Evolutionary conservation across 1,284 basidiomycete species (phyloP), one percentile per base, ranked within the genome.

Genomic region (Microbotryum scabiosae): DNA sequence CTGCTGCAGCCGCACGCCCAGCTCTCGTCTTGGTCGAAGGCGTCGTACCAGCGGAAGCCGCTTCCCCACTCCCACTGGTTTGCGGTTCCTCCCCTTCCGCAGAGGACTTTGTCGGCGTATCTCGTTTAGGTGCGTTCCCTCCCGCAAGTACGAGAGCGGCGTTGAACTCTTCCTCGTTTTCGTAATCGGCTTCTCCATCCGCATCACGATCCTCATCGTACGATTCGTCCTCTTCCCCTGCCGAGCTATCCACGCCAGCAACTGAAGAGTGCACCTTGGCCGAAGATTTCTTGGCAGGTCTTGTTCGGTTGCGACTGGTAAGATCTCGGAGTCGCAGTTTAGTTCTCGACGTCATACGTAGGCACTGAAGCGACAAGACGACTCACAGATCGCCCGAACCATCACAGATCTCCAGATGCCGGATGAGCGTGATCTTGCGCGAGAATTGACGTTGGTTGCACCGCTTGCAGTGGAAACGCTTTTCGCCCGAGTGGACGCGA

Each of bases 401-500:
- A 4, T 51, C 54, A 32, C 63, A 67, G 47, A 67, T 63, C 25
- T 30, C 47, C 46, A 60, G 59, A 44, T 68, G 66, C 1, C 64
- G 25, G 4, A 46, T 63, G 25, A 68, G 26, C 3, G 64, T 62
- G 51, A 60, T 60, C 45, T 64, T 58, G 36, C 67, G 50, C 28
- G 56, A 59, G 49, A 66, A 68, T 41, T 8, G 56, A 26, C 54
- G 36, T 66, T 62, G 50, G 30, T 45, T 36, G 49, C 65, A 64
- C 51, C 52, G 62, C 20, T 64, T 62, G 57, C 63, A 66, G 32
- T 54, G 56, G 55, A 64, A 69, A 12, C 65, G 67, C 43, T 65
- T 64, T 23, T 60, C 50, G 1, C 67, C 67, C 9, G 63, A 54
- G 23, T 69, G 67, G 25, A 69, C 61, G 25, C 67, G 62, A 14